phyloP scores from a whole-genome alignment of 2,329 filamentous ascomycete genomes.

The Lecanosticta acicola region DNA sequence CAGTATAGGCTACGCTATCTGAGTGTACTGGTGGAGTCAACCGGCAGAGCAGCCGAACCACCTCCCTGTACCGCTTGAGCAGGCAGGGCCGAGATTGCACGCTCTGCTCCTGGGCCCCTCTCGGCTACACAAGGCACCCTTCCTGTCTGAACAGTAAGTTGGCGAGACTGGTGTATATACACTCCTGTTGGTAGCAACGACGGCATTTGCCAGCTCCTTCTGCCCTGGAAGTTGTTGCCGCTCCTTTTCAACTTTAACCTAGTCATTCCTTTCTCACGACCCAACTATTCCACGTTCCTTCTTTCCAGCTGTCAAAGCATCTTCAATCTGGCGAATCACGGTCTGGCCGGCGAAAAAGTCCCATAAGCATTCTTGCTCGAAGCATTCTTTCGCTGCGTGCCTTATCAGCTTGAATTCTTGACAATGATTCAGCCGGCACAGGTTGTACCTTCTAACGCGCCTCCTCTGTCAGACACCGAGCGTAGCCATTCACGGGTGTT shows the following conservation, averaged over 20 bases:
- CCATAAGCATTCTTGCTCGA: slow-evolving; percentile 27
- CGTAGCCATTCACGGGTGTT: slow-evolving; percentile 32
- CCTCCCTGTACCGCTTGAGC: slow-evolving; percentile 26
- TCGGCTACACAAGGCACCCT: slow-evolving; percentile 28
- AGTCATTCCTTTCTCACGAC: slow-evolving; percentile 38
- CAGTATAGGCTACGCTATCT: slow-evolving; percentile 17
- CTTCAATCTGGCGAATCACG: slow-evolving; percentile 26
- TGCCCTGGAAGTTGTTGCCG: slow-evolving; percentile 16
- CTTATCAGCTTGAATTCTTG: slow-evolving; percentile 18
- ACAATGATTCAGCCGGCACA: slow-evolving; percentile 33
- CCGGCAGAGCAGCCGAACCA: slow-evolving; percentile 25
- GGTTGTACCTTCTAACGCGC: slow-evolving; percentile 41
- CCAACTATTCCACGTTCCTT: slow-evolving; percentile 41
- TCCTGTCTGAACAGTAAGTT: slow-evolving; percentile 17
- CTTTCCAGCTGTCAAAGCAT: slow-evolving; percentile 19
- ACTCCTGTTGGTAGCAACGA: slow-evolving; percentile 25
- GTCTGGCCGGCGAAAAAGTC: slow-evolving; percentile 5
- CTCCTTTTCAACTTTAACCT: slow-evolving; percentile 26
- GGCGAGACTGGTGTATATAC: slow-evolving; percentile 20
- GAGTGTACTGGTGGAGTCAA: slow-evolving; percentile 22
- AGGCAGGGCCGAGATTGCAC: slow-evolving; percentile 30
- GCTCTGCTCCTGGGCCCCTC: slow-evolving; percentile 22
- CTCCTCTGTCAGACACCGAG: slow-evolving; percentile 30
- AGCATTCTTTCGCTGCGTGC: slow-evolving; percentile 40
- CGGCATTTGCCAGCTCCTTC: slow-evolving; percentile 10